These are phyloP conservation scores for Penicillium sp. DNA, from an alignment of 2,329 filamentous ascomycete genomes.

Conservation along the genomic window DNA sequence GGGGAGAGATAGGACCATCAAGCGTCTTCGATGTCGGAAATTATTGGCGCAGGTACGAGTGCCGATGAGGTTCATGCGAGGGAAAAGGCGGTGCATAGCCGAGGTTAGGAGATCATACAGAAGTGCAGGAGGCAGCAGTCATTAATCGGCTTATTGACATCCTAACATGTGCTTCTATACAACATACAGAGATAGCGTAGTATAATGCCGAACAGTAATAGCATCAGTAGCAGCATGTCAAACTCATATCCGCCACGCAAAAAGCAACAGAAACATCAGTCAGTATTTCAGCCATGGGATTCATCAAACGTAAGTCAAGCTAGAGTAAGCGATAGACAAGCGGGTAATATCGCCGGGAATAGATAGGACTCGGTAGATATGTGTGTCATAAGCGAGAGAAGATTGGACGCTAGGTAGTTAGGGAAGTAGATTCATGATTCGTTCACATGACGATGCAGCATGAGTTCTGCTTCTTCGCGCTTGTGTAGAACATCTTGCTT, in stretches of 20 bases:
- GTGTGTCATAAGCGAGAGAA: slow-evolving; percentile 4
- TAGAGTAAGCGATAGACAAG: slow-evolving; percentile 1
- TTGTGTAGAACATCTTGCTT: slow-evolving; percentile 96
- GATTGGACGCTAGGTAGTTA: background rate
- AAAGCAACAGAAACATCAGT: slow-evolving; percentile 5
- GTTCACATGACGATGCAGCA: slow-evolving; percentile 72
- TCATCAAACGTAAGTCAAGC: slow-evolving; percentile 9
- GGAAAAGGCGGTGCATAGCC: too few relatives aligned
- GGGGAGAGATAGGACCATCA: too few relatives aligned
- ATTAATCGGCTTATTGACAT: background rate
- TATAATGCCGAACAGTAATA: background rate
- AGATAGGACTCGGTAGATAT: background rate
- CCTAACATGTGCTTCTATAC: slow-evolving; percentile 3
- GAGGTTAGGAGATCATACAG: too few relatives aligned
- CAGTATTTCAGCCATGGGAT: background rate
- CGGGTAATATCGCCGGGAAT: slow-evolving; percentile 2
- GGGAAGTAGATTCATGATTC: background rate
- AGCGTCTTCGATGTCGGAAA: too few relatives aligned
- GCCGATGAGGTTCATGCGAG: too few relatives aligned
- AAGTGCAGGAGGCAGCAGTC: background rate
- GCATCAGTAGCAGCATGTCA: background rate
- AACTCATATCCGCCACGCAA: background rate
- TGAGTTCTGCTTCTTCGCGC: slow-evolving; percentile 79
- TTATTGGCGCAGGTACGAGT: too few relatives aligned
- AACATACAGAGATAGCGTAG: slow-evolving; percentile 3